Evolutionary conservation across 495 filamentous ascomycete genomes (phyloP).

Genomic region (Pyrenula aspistea): DNA sequence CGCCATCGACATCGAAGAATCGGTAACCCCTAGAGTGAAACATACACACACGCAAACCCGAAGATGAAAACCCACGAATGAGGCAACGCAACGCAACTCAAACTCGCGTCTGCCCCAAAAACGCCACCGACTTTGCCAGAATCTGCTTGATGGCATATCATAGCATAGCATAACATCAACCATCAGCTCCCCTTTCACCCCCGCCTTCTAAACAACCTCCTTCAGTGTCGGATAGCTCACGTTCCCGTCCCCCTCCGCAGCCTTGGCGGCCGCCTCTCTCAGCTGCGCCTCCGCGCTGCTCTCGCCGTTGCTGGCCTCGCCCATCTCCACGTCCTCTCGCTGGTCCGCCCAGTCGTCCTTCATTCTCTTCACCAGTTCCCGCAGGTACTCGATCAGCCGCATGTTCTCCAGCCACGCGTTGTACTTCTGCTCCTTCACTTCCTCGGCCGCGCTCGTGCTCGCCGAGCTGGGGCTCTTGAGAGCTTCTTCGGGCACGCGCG

Average conservation of each 20-base stretch:
- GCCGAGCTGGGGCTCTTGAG: constrained; percentile 30
- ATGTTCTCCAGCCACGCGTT: constrained; percentile 66
- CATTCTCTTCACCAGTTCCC: constrained; percentile 51
- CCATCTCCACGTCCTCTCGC: constrained; percentile 17
- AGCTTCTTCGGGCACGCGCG: background rate
- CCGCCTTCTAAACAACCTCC: background rate
- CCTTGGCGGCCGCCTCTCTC: no score
- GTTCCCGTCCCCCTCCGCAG: background rate
- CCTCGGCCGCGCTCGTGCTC: constrained; percentile 30
- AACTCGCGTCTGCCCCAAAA: no score
- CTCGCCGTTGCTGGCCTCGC: background rate
- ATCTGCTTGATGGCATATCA: no score
- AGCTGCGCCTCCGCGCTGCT: no score
- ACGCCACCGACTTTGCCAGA: no score
- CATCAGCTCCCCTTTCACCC: no score
- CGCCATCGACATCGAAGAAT: no score
- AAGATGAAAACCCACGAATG: no score
- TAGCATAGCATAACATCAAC: no score
- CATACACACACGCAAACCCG: no score
- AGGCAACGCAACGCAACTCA: no score
- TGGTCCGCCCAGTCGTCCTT: constrained; percentile 44
- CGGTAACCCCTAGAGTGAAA: no score
- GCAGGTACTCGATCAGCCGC: constrained; percentile 63
- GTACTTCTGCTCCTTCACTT: constrained; percentile 42
- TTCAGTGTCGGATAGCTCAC: background rate